Base-by-base conservation (phyloP, 2,329 filamentous ascomycete species). In the Tolypocladium nubicola region DNA sequence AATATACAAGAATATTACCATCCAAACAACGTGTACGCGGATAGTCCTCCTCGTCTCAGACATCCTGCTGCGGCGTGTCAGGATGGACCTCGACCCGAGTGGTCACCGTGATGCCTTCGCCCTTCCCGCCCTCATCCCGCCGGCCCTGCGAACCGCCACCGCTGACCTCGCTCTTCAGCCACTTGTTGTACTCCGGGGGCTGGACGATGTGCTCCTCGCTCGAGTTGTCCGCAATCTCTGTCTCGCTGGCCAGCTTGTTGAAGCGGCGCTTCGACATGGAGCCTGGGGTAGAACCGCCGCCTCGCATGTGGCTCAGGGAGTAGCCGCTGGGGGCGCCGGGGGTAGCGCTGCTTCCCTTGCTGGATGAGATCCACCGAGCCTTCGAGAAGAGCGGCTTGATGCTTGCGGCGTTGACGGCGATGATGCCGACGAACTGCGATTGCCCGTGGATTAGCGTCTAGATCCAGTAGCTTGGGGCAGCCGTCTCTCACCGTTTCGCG, bases 401-500 rank as follows among this genome's bases (percentile, higher is more conserved):
- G 23, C 67, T 67, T 2, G 74, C 70, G n/a, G 70, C 66, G 57
- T 75, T 76, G 54, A 74, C 71, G 52, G 71, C 72, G 40, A 77
- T 69, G 53, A 76, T 73, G n/a, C 67, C 73, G 38, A 76, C 69
- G 47, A 77, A 75, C 70, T 74, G 53, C n/a, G n/a, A 14, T 35
- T 10, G 47, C 7, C 26, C 41, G 39, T 52, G 41, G 19, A 14
- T 14, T 2, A 40, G 30, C 19, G 47, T 19, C 11, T 11, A 3
- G 2, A 13, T 2, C 33, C 16, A 35, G 35, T 19, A 14, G 30
- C 30, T 6, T 5, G 19, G 16, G 47, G 30, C 43, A 9, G 6
- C 4, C 39, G 13, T 30, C 4, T n/a, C 63, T 47, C 63, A 73
- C 70, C 3, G 72, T 75, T 62, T 77, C 75, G 50, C 75, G 68